phyloP scores from a whole-genome alignment of 768 basidiomycete species.

The Mycena albidolilacea region DNA sequence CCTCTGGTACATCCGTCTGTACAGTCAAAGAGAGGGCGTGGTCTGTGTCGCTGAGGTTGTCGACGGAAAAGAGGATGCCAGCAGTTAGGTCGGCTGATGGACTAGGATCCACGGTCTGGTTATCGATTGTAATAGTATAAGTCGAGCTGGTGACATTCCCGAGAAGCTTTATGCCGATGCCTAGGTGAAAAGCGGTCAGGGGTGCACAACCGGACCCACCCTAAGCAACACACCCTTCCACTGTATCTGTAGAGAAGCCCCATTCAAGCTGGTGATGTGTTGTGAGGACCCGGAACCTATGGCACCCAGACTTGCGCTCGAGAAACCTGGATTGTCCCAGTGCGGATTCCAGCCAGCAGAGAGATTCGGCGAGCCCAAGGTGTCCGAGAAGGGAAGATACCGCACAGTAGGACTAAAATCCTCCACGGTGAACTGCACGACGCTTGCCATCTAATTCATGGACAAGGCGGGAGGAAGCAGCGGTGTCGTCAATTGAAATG shows the following conservation, averaged over 20 bases:
- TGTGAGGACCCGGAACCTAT: conserved; percentile 72
- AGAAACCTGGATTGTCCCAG: conserved; percentile 67
- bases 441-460: conserved; percentile 51
- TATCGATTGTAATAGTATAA: conserved; percentile 71
- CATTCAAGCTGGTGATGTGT: conserved; percentile 73
- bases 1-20: conserved; percentile 50
- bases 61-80: conserved; percentile 65
- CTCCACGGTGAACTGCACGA: conserved; percentile 65
- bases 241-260: conserved; percentile 67
- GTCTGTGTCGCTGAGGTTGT: conserved; percentile 59
- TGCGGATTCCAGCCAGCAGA: conserved; percentile 79
- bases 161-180: conserved; percentile 73
- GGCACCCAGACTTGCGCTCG: conserved; percentile 52
- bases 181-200: conserved; percentile 50
- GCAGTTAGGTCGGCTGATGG: conserved; percentile 44
- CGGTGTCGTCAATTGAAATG: conserved; percentile 12
- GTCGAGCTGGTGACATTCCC: conserved; percentile 64
- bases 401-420: conserved; percentile 76
- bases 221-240: conserved; percentile 71
- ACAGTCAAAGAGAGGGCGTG: conserved; percentile 74
- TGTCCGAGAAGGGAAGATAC: conserved; percentile 75
- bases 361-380: conserved; percentile 63
- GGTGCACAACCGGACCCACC: not conserved
- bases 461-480: conserved; percentile 6
- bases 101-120: conserved; percentile 41